These are phyloP conservation scores for Trametes sp. DNA, from an alignment of 1,284 basidiomycete genomes.

Conservation along the genomic window DNA sequence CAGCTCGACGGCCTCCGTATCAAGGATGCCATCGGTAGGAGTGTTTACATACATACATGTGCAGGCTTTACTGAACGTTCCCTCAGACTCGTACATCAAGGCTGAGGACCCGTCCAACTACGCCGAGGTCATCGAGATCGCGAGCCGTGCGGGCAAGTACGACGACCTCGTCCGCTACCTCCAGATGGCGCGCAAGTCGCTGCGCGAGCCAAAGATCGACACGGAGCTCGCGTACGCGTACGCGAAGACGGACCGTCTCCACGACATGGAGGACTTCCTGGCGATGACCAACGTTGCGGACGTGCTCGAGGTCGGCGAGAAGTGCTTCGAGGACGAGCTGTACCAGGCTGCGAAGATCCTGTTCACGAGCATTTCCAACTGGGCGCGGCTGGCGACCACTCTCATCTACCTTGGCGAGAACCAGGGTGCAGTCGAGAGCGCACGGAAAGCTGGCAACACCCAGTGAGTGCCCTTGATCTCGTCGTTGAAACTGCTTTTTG, in stretches of 20 bases:
- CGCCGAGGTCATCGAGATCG: constrained; percentile 96
- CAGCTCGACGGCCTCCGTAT: constrained; percentile 98
- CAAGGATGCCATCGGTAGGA: constrained; percentile 94
- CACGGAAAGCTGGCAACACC: constrained; percentile 98
- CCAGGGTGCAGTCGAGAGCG: constrained; percentile 97
- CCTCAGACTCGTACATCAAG: constrained; percentile 96
- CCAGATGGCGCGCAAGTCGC: constrained; percentile 99
- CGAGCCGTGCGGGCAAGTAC: constrained; percentile 95
- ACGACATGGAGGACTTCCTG: constrained; percentile 99
- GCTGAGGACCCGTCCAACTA: constrained; percentile 97
- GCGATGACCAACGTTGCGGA: constrained; percentile 99
- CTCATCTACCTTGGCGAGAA: constrained; percentile 99
- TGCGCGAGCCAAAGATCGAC: constrained; percentile 98
- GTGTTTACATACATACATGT: not conserved
- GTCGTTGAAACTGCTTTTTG: constrained; percentile 12
- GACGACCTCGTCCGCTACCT: constrained; percentile 98
- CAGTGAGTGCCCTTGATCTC: constrained; percentile 62
- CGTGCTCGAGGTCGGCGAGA: constrained; percentile 95
- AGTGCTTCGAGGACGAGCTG: constrained; percentile 98
- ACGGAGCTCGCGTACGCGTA: constrained; percentile 97
- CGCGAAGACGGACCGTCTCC: constrained; percentile 95
- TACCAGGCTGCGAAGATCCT: constrained; percentile 97
- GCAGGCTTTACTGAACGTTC: constrained; percentile 2
- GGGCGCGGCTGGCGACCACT: constrained; percentile 97
- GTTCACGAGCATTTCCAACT: constrained; percentile 98